Evolutionary conservation across 2,329 filamentous ascomycete genomes (phyloP).

Genomic region (Clarireedia monteithiana): DNA sequence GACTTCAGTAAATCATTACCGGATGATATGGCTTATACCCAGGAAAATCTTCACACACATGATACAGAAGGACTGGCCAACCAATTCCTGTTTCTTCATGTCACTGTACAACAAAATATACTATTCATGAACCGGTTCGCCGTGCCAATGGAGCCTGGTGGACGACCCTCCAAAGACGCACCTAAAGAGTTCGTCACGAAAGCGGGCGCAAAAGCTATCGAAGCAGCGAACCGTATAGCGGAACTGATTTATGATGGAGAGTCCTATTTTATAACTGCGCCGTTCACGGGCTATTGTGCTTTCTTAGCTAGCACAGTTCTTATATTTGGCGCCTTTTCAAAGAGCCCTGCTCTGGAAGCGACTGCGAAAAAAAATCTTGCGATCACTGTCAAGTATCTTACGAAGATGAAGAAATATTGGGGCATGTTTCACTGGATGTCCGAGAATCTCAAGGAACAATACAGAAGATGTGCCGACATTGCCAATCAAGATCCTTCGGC

Average conservation of each 20-base stretch:
- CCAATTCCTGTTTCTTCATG: conserved; percentile 88
- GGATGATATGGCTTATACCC: conserved; percentile 61
- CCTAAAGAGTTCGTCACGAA: conserved; percentile 65
- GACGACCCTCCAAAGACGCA: conserved; percentile 58
- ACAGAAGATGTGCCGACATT: conserved; percentile 77
- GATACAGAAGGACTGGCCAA: conserved; percentile 79
- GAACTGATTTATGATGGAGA: conserved; percentile 74
- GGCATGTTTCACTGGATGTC: conserved; percentile 98
- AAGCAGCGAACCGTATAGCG: conserved; percentile 81
- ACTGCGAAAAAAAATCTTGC: conserved; percentile 77
- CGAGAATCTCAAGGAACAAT: conserved; percentile 84
- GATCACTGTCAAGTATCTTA: conserved; percentile 82
- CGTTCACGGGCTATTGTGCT: conserved; percentile 90
- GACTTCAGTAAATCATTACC: conserved; percentile 65
- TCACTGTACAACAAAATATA: conserved; percentile 80
- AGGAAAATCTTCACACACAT: conserved; percentile 78
- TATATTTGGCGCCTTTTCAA: conserved; percentile 84
- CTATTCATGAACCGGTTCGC: conserved; percentile 88
- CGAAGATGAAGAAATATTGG: conserved; percentile 96
- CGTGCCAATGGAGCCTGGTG: conserved; percentile 53
- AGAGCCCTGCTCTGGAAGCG: conserved; percentile 66
- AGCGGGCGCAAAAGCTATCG: conserved; percentile 67
- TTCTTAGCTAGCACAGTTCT: conserved; percentile 94
- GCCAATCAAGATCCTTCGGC: conserved; percentile 54
- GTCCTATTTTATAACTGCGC: conserved; percentile 73